phyloP scores from a whole-genome alignment of 208 protist species.

The Leishmania major region DNA sequence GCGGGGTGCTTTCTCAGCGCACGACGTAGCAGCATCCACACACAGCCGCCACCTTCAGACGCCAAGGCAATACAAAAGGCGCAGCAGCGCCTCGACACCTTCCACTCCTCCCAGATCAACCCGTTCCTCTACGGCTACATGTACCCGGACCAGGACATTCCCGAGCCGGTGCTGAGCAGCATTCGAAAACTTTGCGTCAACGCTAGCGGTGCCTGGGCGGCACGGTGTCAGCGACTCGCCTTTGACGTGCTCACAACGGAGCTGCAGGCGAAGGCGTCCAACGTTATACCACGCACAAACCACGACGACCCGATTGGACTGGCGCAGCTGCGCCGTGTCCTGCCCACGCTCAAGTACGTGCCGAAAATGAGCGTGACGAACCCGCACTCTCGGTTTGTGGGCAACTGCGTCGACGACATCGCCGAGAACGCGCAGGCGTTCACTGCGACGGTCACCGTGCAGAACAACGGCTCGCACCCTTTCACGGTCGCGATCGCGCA shows the following conservation, averaged over 20 bases:
- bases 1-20: slow-evolving; percentile 62
- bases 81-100: slow-evolving; percentile 52
- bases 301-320: slow-evolving; percentile 66
- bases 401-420: slow-evolving; percentile 33
- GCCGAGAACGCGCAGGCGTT: slow-evolving; percentile 35
- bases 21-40: slow-evolving; percentile 69
- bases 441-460: slow-evolving; percentile 50
- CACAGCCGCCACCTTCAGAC: slow-evolving; percentile 53
- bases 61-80: slow-evolving; percentile 70
- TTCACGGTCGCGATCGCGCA: slow-evolving; percentile 61
- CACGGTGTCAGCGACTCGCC: slow-evolving; percentile 72
- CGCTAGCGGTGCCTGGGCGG: slow-evolving; percentile 58
- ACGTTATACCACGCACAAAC: slow-evolving; percentile 52
- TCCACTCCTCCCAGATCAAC: slow-evolving; percentile 72
- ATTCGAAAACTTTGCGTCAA: slow-evolving; percentile 69
- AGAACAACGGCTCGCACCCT: slow-evolving; percentile 57
- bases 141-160: slow-evolving; percentile 55
- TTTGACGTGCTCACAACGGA: slow-evolving; percentile 64
- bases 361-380: slow-evolving; percentile 57
- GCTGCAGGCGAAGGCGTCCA: slow-evolving; percentile 53
- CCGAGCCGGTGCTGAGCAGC: slow-evolving; percentile 49
- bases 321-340: slow-evolving; percentile 56
- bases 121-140: slow-evolving; percentile 78
- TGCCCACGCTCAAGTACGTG: slow-evolving; percentile 60
- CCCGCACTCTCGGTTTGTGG: slow-evolving; percentile 67